Conservation (phyloP, 2,329 filamentous ascomycete species). For the Phaeosphaeria sp. region DNA sequence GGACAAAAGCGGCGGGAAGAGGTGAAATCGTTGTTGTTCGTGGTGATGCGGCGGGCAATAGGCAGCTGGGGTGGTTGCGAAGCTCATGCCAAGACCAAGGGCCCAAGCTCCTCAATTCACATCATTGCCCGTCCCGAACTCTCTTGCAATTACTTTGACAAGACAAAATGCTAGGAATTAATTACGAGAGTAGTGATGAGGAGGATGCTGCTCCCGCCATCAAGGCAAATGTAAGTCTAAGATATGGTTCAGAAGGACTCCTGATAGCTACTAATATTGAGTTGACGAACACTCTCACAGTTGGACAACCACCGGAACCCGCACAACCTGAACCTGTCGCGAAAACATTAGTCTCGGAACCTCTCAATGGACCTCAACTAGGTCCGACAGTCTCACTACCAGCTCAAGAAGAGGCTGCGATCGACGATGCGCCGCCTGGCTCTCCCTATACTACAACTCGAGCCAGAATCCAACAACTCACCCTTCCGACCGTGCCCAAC, state of each 20-base stretch:
- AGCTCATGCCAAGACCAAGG: conserved; percentile 24
- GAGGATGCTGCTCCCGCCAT: conserved; percentile 47
- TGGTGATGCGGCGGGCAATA: conserved; percentile 20
- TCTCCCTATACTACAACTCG: conserved; percentile 75
- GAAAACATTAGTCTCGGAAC: conserved; percentile 10
- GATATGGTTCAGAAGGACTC: conserved; percentile 32
- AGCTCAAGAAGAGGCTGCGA: conserved; percentile 17
- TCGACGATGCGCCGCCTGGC: conserved; percentile 34
- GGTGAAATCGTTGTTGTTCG: conserved; percentile 24
- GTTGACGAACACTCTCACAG: conserved; percentile 32
- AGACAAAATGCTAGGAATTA: conserved; percentile 50
- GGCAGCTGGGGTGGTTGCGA: conserved; percentile 41
- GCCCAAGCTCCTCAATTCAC: conserved; percentile 39
- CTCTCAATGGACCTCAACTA: conserved; percentile 34
- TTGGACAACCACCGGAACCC: conserved; percentile 17
- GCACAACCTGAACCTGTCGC: conserved; percentile 11
- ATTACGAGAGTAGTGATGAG: conserved; percentile 56
- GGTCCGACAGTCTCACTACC: conserved; percentile 34
- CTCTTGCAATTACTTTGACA: not conserved
- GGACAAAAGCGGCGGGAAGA: conserved; percentile 18
- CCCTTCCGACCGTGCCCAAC: conserved; percentile 74
- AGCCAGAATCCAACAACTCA: conserved; percentile 72
- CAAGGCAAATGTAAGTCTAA: conserved; percentile 48
- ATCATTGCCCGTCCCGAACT: conserved; percentile 2
- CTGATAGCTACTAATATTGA: conserved; percentile 58